These are phyloP conservation scores for Leccinum pachyderme DNA, from an alignment of 1,284 basidiomycete species.

Conservation along the genomic window DNA sequence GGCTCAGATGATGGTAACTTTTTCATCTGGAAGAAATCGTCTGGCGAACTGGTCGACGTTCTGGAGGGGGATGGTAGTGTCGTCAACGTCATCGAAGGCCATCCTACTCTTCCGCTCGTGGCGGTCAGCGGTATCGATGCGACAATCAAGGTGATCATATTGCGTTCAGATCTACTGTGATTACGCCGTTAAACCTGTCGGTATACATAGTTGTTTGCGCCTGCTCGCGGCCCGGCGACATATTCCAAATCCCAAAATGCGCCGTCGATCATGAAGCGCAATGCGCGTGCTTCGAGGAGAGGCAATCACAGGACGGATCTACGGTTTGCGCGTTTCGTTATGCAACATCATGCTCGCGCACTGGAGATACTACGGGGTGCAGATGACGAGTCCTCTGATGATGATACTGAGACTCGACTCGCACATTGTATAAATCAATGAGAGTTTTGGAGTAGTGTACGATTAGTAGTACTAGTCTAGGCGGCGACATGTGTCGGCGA, in stretches of 20 bases:
- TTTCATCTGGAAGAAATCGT: slow-evolving; percentile 81
- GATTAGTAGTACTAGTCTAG: neutral
- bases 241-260: slow-evolving; percentile 56
- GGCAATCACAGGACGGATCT: slow-evolving; percentile 20
- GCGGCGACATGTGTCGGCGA: slow-evolving; percentile 3
- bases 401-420: slow-evolving; percentile 23
- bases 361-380: slow-evolving; percentile 19
- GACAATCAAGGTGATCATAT: slow-evolving; percentile 70
- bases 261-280: slow-evolving; percentile 53
- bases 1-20: slow-evolving; percentile 89
- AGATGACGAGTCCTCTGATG: slow-evolving; percentile 11
- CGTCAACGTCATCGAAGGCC: slow-evolving; percentile 87
- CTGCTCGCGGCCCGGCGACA: slow-evolving; percentile 43
- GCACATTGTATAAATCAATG: slow-evolving; percentile 34
- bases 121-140: slow-evolving; percentile 89
- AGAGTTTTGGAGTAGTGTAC: slow-evolving; percentile 8
- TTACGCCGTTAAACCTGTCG: slow-evolving; percentile 2
- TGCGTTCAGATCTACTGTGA: neutral
- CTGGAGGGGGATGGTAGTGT: slow-evolving; percentile 81
- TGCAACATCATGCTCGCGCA: slow-evolving; percentile 37
- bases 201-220: slow-evolving; percentile 63
- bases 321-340: slow-evolving; percentile 36
- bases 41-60: slow-evolving; percentile 67
- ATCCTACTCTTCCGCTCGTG: slow-evolving; percentile 77
- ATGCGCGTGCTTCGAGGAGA: slow-evolving; percentile 38